These are phyloP conservation scores for Favolaschia claudopus DNA, from an alignment of 768 basidiomycete genomes.

Conservation along the genomic window DNA sequence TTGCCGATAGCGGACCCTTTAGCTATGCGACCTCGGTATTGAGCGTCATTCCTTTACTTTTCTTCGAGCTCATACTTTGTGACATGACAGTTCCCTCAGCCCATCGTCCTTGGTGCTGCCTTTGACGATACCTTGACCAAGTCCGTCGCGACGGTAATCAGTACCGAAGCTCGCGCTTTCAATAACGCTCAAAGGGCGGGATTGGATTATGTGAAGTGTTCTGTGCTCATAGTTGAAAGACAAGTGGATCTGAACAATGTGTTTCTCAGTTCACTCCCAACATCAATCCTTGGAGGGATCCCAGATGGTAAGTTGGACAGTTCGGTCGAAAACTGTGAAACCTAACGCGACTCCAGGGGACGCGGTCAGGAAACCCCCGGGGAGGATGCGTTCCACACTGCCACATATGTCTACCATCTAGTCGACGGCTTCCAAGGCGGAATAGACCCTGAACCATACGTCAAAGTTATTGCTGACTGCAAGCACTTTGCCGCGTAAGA, in stretches of 20 bases:
- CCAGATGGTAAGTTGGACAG: slow-evolving; percentile 3
- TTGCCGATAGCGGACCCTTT: slow-evolving; percentile 58
- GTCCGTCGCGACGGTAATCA: slow-evolving; percentile 56
- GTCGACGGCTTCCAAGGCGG: slow-evolving; percentile 66
- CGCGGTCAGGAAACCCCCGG: slow-evolving; percentile 69
- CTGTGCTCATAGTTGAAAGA: neutral
- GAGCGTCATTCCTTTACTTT: too few relatives aligned
- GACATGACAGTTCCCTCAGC: slow-evolving; percentile 69
- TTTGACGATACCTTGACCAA: slow-evolving; percentile 63
- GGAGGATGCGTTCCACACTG: slow-evolving; percentile 62
- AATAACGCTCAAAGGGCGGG: slow-evolving; percentile 62
- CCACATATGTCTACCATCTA: slow-evolving; percentile 61
- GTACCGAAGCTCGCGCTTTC: slow-evolving; percentile 66
- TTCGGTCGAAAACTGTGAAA: too few relatives aligned
- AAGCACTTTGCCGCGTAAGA: slow-evolving; percentile 69
- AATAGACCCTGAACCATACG: slow-evolving; percentile 56
- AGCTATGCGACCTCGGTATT: slow-evolving; percentile 63
- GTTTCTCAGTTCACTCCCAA: slow-evolving; percentile 56
- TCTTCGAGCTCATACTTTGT: too few relatives aligned
- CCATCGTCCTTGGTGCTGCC: slow-evolving; percentile 61
- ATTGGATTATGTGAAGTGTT: slow-evolving; percentile 50
- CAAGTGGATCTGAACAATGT: neutral
- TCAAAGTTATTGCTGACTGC: slow-evolving; percentile 63
- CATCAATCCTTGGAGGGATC: slow-evolving; percentile 65
- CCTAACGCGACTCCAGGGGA: too few relatives aligned